Evolutionary conservation across 331 rosid genomes (phyloP), one percentile per base, ranked within the genome.

Genomic region (Cydonia oblonga): DNA sequence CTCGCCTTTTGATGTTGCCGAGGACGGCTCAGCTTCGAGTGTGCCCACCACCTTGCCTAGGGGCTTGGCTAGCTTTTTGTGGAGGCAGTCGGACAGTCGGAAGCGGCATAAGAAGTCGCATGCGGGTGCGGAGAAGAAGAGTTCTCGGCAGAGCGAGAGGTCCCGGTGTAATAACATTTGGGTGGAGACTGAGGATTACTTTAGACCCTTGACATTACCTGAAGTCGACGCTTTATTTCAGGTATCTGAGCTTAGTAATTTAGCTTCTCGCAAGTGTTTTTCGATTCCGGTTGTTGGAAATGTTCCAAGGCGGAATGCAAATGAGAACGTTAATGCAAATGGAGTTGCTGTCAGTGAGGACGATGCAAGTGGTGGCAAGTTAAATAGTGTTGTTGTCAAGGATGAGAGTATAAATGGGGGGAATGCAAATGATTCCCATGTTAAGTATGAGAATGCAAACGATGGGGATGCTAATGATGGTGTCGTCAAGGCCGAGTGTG

Each of bases 31-130:
- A 1, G 80, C 85, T 64, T 85, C 87, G 13, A 69, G 76, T 56
- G 85, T 72, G 52, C 83, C 81, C 56, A 89, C 98, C 28, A 91
- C 98, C 33, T 76, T 95, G 81, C 99, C 99, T 23, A 76, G 83
- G 73, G 87, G 79, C 40, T 70, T 92, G 83, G 88, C 97, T 0
- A 80, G 62, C 69, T 87, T 90, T 66, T 74, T 95, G 81, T 83
- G 69, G 59, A 87, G 93, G 53, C 84, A 81, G 13, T 75, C 84
- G 3, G 96, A 90, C 64, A 87, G 79, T 76, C 82, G 96, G 75
- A 87, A 83, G 73, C 90, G 93, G 42, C 93, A 82, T 7, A 91
- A 88, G 90, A 95, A 95, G 90, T 79, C 90, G 6, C 89, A 87
- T 73, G 66, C 90, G 1, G 79, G 86, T 1, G 85, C 85, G 9